Percentiles rank a stretch among this genome's conserved stretches.
Conservation (phyloP, 495 filamentous ascomycete species). For the Gamarada debralockiae region DNA sequence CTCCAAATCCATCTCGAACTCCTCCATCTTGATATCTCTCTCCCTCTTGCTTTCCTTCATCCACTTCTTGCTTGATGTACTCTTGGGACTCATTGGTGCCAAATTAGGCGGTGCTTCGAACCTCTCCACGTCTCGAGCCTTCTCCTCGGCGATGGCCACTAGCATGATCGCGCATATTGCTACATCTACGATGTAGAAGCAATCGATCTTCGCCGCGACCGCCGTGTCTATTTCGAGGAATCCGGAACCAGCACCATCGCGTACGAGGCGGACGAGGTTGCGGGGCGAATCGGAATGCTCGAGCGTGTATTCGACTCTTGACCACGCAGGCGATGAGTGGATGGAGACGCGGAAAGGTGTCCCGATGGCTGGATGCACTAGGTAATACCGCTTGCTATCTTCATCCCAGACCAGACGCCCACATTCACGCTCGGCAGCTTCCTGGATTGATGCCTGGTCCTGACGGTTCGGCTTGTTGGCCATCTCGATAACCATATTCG, state of each 20-base stretch:
- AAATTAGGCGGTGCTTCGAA: slow-evolving; percentile 48
- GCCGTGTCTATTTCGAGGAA: slow-evolving; percentile 50
- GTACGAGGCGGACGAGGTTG: slow-evolving; percentile 44
- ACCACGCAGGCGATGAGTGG: slow-evolving; percentile 47
- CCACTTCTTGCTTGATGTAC: slow-evolving; percentile 1
- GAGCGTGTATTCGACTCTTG: slow-evolving; percentile 54
- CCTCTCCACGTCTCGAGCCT: slow-evolving; percentile 38
- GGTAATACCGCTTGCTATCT: slow-evolving; percentile 57
- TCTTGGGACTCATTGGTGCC: slow-evolving; percentile 3
- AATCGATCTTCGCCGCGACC: slow-evolving; percentile 46
- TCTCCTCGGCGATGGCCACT: slow-evolving; percentile 62
- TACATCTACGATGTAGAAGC: slow-evolving; percentile 74
- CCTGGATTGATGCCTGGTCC: slow-evolving; percentile 36
- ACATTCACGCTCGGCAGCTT: slow-evolving; percentile 67
- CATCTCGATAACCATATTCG: slow-evolving; percentile 65
- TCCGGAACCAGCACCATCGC: slow-evolving; percentile 48
- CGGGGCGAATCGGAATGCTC: slow-evolving; percentile 56
- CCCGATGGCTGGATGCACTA: slow-evolving; percentile 65
- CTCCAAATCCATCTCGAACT: slow-evolving; percentile 54
- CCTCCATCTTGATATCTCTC: slow-evolving; percentile 38
- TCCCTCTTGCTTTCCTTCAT: slow-evolving; percentile 30
- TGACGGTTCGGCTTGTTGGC: slow-evolving; percentile 48
- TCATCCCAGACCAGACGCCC: slow-evolving; percentile 69
- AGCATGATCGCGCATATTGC: slow-evolving; percentile 63
- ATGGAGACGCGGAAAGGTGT: slow-evolving; percentile 53